Evolutionary conservation across 1,284 basidiomycete genomes (phyloP), one percentile per base, ranked within the genome.

Genomic region (Trichosporon ovoides): DNA sequence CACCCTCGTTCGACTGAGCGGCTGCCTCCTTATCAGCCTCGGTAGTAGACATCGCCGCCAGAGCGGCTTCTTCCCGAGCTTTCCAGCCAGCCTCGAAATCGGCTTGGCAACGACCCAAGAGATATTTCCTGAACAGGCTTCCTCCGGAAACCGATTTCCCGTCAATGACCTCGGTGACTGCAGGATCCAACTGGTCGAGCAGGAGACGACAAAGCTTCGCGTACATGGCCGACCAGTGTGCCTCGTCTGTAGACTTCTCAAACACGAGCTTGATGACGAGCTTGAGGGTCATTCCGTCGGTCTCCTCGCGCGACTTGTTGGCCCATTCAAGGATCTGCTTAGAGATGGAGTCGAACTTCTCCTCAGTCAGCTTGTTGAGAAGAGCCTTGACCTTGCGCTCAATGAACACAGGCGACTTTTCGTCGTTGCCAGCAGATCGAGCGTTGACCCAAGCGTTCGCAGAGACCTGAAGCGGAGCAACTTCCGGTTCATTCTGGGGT

Each of bases 351-450:
- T 95, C 91, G 81, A 98, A 98, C 74, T 90, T 91, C 81, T 97
- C 92, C 83, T 94, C 87, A 1, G 94, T 95, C 52, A 98, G 85
- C 81, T 95, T 97, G 84, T 98, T 98, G 71, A 98, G 87, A 62
- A 97, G 78, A 54, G 81, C 81, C 79, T 91, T 94, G 81, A 98
- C 93, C 80, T 96, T 97, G 60, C 92, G 87, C 70, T 95, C 91
- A 34, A 97, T 90, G 65, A 88, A 78, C 67, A 88, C 88, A 0
- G 89, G 86, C 4, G 88, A 87, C 56, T 89, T 87, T 16, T 81
- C 76, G 52, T 88, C 86, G 60, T 68, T 57, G 72, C 59, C 63
- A 33, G 63, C 81, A 81, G 63, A 81, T 66, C 73, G 68, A 18
- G 69, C 68, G 58, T 80, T 81, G 20, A 66, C 68, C 95, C 95